Evolutionary conservation across 257 asterid genomes (phyloP), one percentile per base, ranked within the genome.

Genomic region (Henckelia pumila): DNA sequence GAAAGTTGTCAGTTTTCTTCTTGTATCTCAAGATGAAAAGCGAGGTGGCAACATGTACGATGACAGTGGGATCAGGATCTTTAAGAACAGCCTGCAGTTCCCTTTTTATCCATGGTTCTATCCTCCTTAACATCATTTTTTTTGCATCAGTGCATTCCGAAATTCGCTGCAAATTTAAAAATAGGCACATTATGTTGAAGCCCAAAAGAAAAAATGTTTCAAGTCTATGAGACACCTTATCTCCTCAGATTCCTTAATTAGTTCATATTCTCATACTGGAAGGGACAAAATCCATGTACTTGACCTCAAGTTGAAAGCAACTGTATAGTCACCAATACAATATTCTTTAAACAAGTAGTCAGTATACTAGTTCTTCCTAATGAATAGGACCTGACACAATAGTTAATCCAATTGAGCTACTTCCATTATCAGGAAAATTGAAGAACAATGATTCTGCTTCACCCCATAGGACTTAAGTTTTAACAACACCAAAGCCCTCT

Each of bases 61-160:
- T 85, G 61, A 85, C 64, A 24, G 87, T 76, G 35, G 91, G 88
- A 77, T 85, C 83, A 25, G 88, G 91, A 71, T 83, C 91, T 21
- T 77, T 76, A 60, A 85, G 85, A 62, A 85, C 53, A 63, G 87
- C 91, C 61, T 83, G 83, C 66, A 85, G 79, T 82, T 85, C 91
- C 77, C 89, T 77, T 13, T 40, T 56, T 70, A 85, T 75, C 88
- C 91, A 85, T 22, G 84, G 82, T 55, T 79, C 86, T 61, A 85
- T 71, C 64, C 75, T 79, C 73, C 73, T 78, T 10, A 83, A 52
- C 55, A 81, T 63, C 70, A 44, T 59, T n/a, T 70, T 74, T 69
- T 62, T 78, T 13, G 72, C 72, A 37, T 77, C 73, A 29, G 53
- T 58, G 37, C 76, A 61, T 56, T 59, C 67, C 28, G 6, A 52